Evolutionary conservation across 768 basidiomycete species (phyloP).

Genomic region (Pilatotrama ljubarskyi): DNA sequence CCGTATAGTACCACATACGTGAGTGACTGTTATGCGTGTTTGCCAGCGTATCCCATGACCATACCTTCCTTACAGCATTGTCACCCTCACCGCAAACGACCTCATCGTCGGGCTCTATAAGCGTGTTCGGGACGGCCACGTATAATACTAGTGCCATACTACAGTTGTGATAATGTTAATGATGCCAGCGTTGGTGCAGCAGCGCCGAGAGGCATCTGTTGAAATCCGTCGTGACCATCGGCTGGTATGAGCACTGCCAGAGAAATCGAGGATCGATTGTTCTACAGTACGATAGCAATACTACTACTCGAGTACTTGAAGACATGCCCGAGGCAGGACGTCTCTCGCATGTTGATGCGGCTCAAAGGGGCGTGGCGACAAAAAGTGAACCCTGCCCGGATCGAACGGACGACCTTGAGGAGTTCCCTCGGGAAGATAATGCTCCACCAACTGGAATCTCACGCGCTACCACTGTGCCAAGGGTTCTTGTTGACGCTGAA

Average conservation of each 20-base stretch:
- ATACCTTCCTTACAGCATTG: conserved; percentile 55
- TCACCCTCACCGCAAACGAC: conserved; percentile 89
- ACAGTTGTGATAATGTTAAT: background rate
- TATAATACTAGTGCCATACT: background rate
- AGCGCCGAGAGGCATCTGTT: too few relatives aligned
- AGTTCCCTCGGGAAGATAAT: conserved; percentile 8
- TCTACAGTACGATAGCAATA: too few relatives aligned
- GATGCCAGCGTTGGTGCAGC: too few relatives aligned
- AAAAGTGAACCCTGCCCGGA: conserved; percentile 26
- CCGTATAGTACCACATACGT: conserved; percentile 92
- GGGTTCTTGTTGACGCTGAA: conserved; percentile 11
- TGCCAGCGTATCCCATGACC: background rate
- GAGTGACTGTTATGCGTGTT: conserved; percentile 28
- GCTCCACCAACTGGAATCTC: conserved; percentile 20
- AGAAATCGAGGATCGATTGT: too few relatives aligned
- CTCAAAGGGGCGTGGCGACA: background rate
- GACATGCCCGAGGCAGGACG: too few relatives aligned
- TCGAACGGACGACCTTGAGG: conserved; percentile 29
- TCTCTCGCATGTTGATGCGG: background rate
- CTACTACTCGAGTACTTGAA: background rate
- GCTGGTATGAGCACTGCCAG: too few relatives aligned
- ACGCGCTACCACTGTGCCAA: conserved; percentile 27
- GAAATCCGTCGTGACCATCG: too few relatives aligned
- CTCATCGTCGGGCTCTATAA: conserved; percentile 71
- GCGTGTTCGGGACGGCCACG: conserved; percentile 21